A percentile compares a stretch with the other conserved stretches of the same genome.
phyloP scores from a whole-genome alignment of 1,284 basidiomycete species.

The Malassezia japonica region DNA sequence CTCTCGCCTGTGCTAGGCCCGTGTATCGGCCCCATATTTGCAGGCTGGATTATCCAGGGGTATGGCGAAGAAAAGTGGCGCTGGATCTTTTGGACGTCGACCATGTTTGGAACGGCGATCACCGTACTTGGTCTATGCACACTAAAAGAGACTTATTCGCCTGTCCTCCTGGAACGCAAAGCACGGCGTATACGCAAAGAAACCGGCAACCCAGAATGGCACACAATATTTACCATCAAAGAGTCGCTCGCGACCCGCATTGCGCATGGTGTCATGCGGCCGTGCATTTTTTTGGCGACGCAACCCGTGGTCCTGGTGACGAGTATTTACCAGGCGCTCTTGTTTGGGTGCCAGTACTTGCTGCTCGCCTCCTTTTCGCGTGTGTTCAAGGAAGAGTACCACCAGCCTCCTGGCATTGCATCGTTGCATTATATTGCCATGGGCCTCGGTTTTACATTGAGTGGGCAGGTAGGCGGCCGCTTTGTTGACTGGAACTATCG shows the following conservation, averaged over 20 bases:
- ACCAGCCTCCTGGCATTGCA: conserved; percentile 53
- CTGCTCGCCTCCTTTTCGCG: conserved; percentile 60
- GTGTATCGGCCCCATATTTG: conserved; percentile 24
- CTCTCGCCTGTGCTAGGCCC: conserved; percentile 51
- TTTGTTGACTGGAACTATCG: conserved; percentile 56
- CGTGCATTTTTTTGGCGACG: conserved; percentile 51
- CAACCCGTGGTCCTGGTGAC: conserved; percentile 54
- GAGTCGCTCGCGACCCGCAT: conserved; percentile 42
- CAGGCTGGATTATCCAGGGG: conserved; percentile 28
- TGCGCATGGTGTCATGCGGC: conserved; percentile 50
- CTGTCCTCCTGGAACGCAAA: conserved; percentile 39
- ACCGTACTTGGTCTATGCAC: conserved; percentile 28
- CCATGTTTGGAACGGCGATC: conserved; percentile 25
- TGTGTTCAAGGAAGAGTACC: conserved; percentile 55
- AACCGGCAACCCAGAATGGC: conserved; percentile 35
- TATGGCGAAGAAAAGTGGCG: conserved; percentile 19
- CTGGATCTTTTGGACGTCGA: conserved; percentile 30
- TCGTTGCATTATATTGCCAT: conserved; percentile 61
- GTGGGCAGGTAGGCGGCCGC: conserved; percentile 57
- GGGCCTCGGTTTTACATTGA: conserved; percentile 33
- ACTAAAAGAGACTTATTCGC: conserved; percentile 47
- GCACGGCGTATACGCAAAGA: conserved; percentile 52
- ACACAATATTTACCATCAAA: conserved; percentile 32
- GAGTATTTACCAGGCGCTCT: conserved; percentile 52
- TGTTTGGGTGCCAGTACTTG: conserved; percentile 50